Conservation (phyloP, 306 rosid genomes). For the Abrus pulchellus region DNA sequence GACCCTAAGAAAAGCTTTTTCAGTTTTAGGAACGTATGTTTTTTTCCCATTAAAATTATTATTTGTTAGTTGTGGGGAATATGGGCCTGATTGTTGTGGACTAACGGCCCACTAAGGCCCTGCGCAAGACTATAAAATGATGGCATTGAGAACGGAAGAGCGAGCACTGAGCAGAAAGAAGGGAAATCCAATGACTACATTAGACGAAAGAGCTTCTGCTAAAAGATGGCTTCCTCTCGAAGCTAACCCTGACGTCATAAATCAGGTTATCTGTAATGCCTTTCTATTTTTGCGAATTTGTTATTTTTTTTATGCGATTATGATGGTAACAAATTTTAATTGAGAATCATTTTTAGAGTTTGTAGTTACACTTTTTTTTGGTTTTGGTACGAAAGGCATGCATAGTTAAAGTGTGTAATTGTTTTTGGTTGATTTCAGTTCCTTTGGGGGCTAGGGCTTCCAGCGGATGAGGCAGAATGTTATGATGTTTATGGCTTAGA, state of each 20-base stretch:
- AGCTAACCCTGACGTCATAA: slow-evolving; percentile 98
- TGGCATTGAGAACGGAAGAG: background rate
- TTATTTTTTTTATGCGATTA: background rate
- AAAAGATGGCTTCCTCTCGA: slow-evolving; percentile 99
- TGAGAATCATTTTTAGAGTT: background rate
- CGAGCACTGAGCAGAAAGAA: background rate
- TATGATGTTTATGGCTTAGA: slow-evolving; percentile 90
- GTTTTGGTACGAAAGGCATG: too few species aligned
- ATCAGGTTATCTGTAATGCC: slow-evolving; percentile 64
- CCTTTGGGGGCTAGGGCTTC: slow-evolving; percentile 91
- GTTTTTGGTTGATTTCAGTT: slow-evolving; percentile 64
- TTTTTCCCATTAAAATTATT: background rate
- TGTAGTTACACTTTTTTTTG: background rate
- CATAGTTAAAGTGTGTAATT: background rate
- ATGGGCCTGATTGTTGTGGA: background rate
- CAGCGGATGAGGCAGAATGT: slow-evolving; percentile 76
- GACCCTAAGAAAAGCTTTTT: too few species aligned
- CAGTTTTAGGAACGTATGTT: too few species aligned
- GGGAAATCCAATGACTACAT: slow-evolving; percentile 23
- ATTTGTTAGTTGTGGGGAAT: background rate
- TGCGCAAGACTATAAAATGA: background rate
- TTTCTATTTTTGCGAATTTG: background rate
- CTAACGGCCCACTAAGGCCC: background rate
- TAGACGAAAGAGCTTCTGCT: slow-evolving; percentile 57
- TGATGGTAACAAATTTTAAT: background rate